These are phyloP conservation scores for Pythium plurisporium DNA, from an alignment of 352 stramenopile genomes.

Conservation along the genomic window DNA sequence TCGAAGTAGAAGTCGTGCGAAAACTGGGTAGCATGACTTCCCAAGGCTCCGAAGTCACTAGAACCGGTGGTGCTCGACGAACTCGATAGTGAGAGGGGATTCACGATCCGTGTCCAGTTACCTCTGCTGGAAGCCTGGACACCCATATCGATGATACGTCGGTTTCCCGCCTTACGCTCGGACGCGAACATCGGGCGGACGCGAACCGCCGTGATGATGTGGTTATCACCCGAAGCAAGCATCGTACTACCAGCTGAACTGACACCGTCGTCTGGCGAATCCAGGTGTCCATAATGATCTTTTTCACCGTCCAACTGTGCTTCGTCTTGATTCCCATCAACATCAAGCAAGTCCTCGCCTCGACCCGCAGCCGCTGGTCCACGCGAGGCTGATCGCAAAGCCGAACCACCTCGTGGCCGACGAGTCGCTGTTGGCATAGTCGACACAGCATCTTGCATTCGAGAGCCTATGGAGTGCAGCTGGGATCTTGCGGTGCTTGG, in stretches of 20 bases:
- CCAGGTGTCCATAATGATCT: not conserved
- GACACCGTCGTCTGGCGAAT: not conserved
- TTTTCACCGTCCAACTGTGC: not conserved
- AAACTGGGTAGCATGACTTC: conserved; percentile 32
- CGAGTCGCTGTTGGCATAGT: not conserved
- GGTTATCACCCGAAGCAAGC: conserved; percentile 12
- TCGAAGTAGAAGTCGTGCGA: conserved; percentile 73
- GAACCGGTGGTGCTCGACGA: not conserved
- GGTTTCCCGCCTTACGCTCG: conserved; percentile 57
- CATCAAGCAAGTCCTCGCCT: not conserved
- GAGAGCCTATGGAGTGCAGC: not conserved
- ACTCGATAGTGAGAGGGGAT: conserved; percentile 38
- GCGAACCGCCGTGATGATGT: conserved; percentile 67
- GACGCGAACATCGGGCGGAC: conserved; percentile 64
- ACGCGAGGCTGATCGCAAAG: not conserved
- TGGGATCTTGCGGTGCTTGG: not conserved
- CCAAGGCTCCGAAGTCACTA: not conserved
- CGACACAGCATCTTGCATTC: not conserved
- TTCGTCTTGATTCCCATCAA: conserved; percentile 18
- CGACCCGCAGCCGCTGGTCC: not conserved
- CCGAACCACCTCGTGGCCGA: not conserved
- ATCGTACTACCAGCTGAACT: conserved; percentile 27
- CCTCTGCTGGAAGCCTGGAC: conserved; percentile 18
- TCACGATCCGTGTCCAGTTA: conserved; percentile 54
- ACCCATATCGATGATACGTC: conserved; percentile 56